phyloP scores from a whole-genome alignment of 1,284 basidiomycete species.

The Tranzscheliella williamsii region DNA sequence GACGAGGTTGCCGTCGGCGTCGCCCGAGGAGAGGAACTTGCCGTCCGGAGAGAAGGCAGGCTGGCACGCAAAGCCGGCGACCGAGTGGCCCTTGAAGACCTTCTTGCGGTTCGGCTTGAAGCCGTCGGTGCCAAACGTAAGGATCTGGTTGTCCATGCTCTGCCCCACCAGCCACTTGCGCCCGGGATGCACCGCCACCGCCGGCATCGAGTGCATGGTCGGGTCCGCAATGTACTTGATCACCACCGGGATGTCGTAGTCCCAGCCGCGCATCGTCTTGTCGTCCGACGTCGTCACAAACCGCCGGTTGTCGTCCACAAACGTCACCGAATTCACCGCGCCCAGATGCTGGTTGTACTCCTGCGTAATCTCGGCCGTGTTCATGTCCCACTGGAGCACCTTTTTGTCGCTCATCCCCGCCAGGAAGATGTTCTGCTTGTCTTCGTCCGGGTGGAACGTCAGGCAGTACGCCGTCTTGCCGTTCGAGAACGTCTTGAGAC shows the following conservation, averaged over 20 bases:
- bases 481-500: constrained; percentile 90
- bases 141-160: constrained; percentile 95
- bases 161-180: constrained; percentile 96
- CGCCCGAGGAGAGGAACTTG: constrained; percentile 93
- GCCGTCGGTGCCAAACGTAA: constrained; percentile 88
- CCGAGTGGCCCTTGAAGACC: constrained; percentile 92
- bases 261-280: constrained; percentile 97
- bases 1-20: constrained; percentile 89
- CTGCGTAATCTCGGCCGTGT: constrained; percentile 88
- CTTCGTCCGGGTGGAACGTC: constrained; percentile 90
- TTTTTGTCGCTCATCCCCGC: constrained; percentile 99
- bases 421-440: constrained; percentile 94
- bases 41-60: constrained; percentile 97
- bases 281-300: constrained; percentile 99
- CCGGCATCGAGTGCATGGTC: constrained; percentile 99
- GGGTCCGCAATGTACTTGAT: constrained; percentile 99
- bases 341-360: constrained; percentile 99
- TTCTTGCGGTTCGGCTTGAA: constrained; percentile 99
- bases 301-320: constrained; percentile 90
- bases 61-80: constrained; percentile 94
- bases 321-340: constrained; percentile 96
- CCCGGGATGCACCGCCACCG: constrained; percentile 89
- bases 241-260: constrained; percentile 87
- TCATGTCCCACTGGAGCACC: constrained; percentile 97
- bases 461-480: constrained; percentile 95